Evolutionary conservation across 768 basidiomycete genomes (phyloP).

Genomic region (Leccinellum luteum): DNA sequence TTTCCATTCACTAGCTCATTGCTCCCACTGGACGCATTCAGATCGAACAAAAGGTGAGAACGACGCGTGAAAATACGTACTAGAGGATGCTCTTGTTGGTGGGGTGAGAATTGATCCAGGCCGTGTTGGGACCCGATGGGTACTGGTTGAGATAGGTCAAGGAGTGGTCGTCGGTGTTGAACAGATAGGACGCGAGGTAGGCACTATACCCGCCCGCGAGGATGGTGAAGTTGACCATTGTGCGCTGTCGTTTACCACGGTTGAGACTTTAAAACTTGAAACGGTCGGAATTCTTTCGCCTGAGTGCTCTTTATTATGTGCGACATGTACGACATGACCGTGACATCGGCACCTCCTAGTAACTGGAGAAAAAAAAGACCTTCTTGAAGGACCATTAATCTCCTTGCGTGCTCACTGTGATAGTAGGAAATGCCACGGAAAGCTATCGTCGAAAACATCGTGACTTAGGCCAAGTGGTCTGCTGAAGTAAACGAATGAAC

Average conservation of each 20-base stretch:
- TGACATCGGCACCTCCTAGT: too few species aligned
- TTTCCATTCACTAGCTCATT: slow-evolving; percentile 45
- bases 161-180: slow-evolving; percentile 48
- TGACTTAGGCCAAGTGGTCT: too few species aligned
- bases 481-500: too few species aligned
- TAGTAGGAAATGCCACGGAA: too few species aligned
- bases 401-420: too few species aligned
- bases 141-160: slow-evolving; percentile 47
- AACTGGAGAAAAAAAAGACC: too few species aligned
- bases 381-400: too few species aligned
- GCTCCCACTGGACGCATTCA: slow-evolving; percentile 42
- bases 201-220: slow-evolving; percentile 63
- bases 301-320: not conserved
- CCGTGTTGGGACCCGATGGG: slow-evolving; percentile 44
- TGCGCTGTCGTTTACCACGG: too few species aligned
- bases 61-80: slow-evolving; percentile 35
- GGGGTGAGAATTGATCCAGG: slow-evolving; percentile 60
- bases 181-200: slow-evolving; percentile 63
- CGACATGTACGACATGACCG: too few species aligned
- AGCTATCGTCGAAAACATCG: too few species aligned
- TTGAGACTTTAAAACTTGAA: too few species aligned
- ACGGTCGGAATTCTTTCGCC: too few species aligned
- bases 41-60: not conserved
- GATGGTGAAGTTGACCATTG: slow-evolving; percentile 67
- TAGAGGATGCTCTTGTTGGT: slow-evolving; percentile 60